A percentile compares a stretch with the other conserved stretches of the same genome.
Conservation (phyloP, 2,329 filamentous ascomycete genomes). For the Aspergillus jensenii region DNA sequence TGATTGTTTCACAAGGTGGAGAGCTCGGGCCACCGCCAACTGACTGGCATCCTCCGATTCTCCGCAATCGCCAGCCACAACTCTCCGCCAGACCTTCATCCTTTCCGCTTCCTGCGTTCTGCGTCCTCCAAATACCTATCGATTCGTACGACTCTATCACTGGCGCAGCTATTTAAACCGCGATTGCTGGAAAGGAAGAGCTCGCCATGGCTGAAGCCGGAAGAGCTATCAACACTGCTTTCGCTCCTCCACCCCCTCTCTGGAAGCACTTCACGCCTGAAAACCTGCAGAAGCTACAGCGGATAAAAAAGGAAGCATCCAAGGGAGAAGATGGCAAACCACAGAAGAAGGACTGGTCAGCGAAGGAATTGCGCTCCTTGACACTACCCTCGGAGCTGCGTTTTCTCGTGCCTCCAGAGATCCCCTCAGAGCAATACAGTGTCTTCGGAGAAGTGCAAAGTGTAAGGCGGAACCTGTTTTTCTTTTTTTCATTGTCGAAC, state of each 20-base stretch:
- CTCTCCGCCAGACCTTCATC: not conserved
- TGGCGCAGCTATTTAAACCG: not conserved
- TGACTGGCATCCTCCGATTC: constrained; percentile 7
- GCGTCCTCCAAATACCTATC: not conserved
- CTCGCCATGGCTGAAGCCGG: constrained; percentile 61
- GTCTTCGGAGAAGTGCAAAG: constrained; percentile 70
- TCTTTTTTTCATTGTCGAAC: not conserved
- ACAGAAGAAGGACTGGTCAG: constrained; percentile 33
- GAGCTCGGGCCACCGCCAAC: constrained; percentile 21
- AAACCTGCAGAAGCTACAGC: constrained; percentile 63
- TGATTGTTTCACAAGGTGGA: not conserved
- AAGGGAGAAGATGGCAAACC: constrained; percentile 29
- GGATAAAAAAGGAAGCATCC: constrained; percentile 45
- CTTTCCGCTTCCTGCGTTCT: not conserved
- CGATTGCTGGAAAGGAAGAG: not conserved
- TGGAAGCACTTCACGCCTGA: constrained; percentile 83
- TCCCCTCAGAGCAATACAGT: constrained; percentile 72
- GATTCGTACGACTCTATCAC: not conserved
- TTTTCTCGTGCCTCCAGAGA: constrained; percentile 76
- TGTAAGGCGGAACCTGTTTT: constrained; percentile 34
- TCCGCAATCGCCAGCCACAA: constrained; percentile 14
- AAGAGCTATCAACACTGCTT: constrained; percentile 59
- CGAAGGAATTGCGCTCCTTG: constrained; percentile 34
- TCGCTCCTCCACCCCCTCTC: constrained; percentile 85
- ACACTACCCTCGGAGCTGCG: constrained; percentile 69